These are phyloP conservation scores for Pseudogymnoascus sp. DNA, from an alignment of 2,329 filamentous ascomycete genomes.

Conservation along the genomic window DNA sequence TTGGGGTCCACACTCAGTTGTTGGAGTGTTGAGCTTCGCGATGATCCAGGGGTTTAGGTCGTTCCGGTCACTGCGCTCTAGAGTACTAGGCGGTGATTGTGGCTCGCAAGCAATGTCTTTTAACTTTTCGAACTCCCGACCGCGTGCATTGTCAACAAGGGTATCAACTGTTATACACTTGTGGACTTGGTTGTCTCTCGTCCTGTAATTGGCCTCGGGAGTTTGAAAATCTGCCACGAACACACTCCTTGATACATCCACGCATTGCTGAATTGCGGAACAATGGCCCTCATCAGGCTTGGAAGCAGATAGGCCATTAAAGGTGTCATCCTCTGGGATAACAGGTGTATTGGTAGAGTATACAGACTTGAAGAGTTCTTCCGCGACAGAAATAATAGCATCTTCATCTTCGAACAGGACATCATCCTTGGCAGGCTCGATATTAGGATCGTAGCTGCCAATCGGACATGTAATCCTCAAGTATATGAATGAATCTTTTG, in stretches of 20 bases:
- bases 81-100: background rate
- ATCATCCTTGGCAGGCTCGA: constrained; percentile 65
- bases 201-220: background rate
- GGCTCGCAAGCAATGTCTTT: background rate
- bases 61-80: background rate
- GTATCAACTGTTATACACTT: background rate
- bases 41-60: constrained; percentile 34
- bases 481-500: constrained; percentile 51
- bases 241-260: background rate
- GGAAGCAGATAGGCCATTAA: constrained; percentile 20
- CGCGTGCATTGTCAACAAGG: background rate
- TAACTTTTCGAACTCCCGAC: background rate
- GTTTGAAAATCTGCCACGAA: background rate
- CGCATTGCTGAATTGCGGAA: background rate
- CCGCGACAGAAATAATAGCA: constrained; percentile 30
- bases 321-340: constrained; percentile 35
- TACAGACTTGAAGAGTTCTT: constrained; percentile 21
- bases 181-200: background rate
- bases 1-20: constrained; percentile 5
- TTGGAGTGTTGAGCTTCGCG: constrained; percentile 30
- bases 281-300: background rate
- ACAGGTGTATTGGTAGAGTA: constrained; percentile 10
- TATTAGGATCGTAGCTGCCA: constrained; percentile 61
- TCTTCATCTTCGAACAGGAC: constrained; percentile 55
- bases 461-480: constrained; percentile 54